Evolutionary conservation across 805 yeast species (phyloP).

Genomic region (Metschnikowia baotianmanensis): DNA sequence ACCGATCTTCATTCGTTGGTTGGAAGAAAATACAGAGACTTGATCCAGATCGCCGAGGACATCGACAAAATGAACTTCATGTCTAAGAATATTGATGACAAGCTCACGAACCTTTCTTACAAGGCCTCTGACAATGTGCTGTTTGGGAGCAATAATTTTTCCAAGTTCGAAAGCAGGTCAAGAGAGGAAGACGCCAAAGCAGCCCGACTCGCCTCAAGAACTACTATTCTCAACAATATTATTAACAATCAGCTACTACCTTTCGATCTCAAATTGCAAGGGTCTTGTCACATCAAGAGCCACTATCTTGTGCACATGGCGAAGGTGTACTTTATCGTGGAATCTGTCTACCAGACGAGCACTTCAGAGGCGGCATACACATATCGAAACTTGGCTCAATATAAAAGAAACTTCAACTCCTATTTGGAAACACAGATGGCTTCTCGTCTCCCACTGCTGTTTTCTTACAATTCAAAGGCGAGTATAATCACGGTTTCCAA

Average conservation of each 20-base stretch:
- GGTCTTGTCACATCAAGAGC: conserved; percentile 21
- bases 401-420: conserved; percentile 24
- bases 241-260: conserved; percentile 29
- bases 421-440: conserved; percentile 29
- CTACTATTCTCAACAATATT: conserved; percentile 28
- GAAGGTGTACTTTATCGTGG: conserved; percentile 33
- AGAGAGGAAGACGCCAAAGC: conserved; percentile 18
- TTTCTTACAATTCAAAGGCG: not conserved
- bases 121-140: conserved; percentile 26
- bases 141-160: conserved; percentile 21
- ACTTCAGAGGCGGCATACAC: conserved; percentile 16
- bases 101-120: conserved; percentile 33
- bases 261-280: conserved; percentile 29
- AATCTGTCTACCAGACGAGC: conserved; percentile 21
- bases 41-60: conserved; percentile 44
- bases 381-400: conserved; percentile 15
- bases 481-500: conserved; percentile 1
- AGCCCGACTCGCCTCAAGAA: conserved; percentile 22
- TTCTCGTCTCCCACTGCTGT: conserved; percentile 19
- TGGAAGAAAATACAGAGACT: conserved; percentile 41
- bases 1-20: conserved; percentile 36
- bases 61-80: conserved; percentile 31
- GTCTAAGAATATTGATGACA: conserved; percentile 23
- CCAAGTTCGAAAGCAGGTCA: conserved; percentile 22
- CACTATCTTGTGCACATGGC: conserved; percentile 31